phyloP scores from a whole-genome alignment of 139 green algal genomes.

The Picochlorum sp. region DNA sequence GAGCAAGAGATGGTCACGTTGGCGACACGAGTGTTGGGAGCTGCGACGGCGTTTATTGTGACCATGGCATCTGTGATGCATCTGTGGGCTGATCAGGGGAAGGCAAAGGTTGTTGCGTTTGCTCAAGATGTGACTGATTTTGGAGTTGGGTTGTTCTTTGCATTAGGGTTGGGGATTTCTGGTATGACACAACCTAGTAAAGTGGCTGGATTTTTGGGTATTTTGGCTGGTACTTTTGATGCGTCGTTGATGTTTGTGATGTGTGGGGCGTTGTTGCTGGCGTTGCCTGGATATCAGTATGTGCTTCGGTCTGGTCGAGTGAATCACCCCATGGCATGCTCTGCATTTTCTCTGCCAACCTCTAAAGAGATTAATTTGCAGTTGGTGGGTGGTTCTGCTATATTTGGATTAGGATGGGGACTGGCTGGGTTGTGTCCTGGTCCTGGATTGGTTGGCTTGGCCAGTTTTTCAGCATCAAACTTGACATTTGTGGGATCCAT shows the following conservation, averaged over 20 bases:
- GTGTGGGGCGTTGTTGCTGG: slow-evolving; percentile 55
- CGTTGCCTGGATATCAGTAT: slow-evolving; percentile 36
- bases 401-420: slow-evolving; percentile 79
- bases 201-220: slow-evolving; percentile 28
- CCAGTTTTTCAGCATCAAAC: background rate
- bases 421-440: slow-evolving; percentile 65
- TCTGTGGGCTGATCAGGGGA: slow-evolving; percentile 11
- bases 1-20: slow-evolving; percentile 6
- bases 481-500: background rate
- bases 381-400: slow-evolving; percentile 48
- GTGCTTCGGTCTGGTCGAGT: slow-evolving; percentile 5
- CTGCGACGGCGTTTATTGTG: slow-evolving; percentile 8
- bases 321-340: background rate
- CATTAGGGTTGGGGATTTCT: slow-evolving; percentile 44
- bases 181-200: slow-evolving; percentile 68
- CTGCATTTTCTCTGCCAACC: slow-evolving; percentile 40
- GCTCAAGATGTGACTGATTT: slow-evolving; percentile 19
- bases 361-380: slow-evolving; percentile 41
- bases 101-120: slow-evolving; percentile 1
- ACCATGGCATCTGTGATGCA: background rate
- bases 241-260: slow-evolving; percentile 64
- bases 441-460: slow-evolving; percentile 45
- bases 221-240: slow-evolving; percentile 35
- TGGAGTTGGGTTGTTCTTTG: slow-evolving; percentile 52
- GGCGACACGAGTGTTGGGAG: background rate